Percentiles rank a stretch among this genome's conserved stretches.
Evolutionary conservation across 805 yeast genomes (phyloP).

Genomic region (Metschnikowia proteae): DNA sequence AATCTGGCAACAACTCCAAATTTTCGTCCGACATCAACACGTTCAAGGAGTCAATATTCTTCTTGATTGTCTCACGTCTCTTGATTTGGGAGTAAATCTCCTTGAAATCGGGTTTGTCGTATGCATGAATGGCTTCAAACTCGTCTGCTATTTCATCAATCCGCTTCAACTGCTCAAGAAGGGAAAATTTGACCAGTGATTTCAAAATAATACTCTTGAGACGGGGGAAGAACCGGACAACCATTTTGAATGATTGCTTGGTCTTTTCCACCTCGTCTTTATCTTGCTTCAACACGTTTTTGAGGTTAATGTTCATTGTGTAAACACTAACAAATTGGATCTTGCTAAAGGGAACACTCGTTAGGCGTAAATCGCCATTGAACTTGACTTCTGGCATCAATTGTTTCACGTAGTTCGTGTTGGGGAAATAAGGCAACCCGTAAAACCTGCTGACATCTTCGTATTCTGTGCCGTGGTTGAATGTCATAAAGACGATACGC

Average conservation of each 20-base stretch:
- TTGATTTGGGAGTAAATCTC: conserved; percentile 44
- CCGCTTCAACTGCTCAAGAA: conserved; percentile 36
- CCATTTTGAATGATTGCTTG: conserved; percentile 29
- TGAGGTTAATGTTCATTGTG: conserved; percentile 30
- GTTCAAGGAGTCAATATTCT: conserved; percentile 53
- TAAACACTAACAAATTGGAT: conserved; percentile 45
- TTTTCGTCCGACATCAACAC: conserved; percentile 79
- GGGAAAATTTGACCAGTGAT: conserved; percentile 27
- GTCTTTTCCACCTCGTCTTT: conserved; percentile 34
- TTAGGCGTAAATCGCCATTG: conserved; percentile 32
- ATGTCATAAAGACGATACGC: conserved; percentile 39
- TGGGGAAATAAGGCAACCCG: conserved; percentile 38
- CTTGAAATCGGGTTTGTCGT: conserved; percentile 42
- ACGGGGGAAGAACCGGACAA: conserved; percentile 35
- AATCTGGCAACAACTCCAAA: conserved; percentile 86
- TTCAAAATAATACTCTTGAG: conserved; percentile 46
- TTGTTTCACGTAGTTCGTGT: conserved; percentile 27
- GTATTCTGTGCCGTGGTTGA: conserved; percentile 40
- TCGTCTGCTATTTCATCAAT: conserved; percentile 32
- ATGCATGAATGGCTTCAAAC: conserved; percentile 24
- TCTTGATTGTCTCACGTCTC: conserved; percentile 42
- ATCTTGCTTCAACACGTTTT: conserved; percentile 35
- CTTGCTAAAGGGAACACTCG: conserved; percentile 36
- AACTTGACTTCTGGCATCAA: conserved; percentile 36
- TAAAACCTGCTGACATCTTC: conserved; percentile 20